Evolutionary conservation across 805 yeast species (phyloP).

Genomic region (Spathaspora sp.): DNA sequence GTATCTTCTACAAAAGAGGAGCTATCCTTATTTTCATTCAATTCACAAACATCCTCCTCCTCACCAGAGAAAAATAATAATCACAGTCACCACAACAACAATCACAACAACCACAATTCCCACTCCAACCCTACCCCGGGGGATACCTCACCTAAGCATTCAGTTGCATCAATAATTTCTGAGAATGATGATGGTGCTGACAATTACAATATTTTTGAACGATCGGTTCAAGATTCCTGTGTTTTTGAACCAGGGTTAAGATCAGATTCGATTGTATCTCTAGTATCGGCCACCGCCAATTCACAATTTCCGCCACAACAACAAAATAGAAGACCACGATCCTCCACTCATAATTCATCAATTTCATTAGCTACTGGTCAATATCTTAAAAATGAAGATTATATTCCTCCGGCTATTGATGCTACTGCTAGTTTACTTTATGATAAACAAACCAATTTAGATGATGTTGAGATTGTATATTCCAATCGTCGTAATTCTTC

Average conservation of each 20-base stretch:
- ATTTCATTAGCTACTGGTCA: slow-evolving; percentile 19
- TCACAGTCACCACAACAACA: background rate
- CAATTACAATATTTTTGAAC: slow-evolving; percentile 33
- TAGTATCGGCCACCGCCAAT: background rate
- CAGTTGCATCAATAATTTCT: slow-evolving; percentile 4
- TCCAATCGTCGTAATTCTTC: slow-evolving; percentile 53
- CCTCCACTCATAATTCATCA: slow-evolving; percentile 20
- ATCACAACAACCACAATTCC: background rate
- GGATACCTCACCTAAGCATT: slow-evolving; percentile 5
- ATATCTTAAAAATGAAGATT: slow-evolving; percentile 50
- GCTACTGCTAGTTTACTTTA: slow-evolving; percentile 66
- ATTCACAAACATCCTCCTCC: slow-evolving; percentile 1
- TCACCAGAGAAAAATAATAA: slow-evolving; percentile 3
- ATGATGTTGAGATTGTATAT: slow-evolving; percentile 68
- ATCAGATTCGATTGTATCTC: slow-evolving; percentile 8
- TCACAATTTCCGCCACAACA: background rate
- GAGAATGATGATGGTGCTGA: slow-evolving; percentile 4
- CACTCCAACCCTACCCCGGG: slow-evolving; percentile 3
- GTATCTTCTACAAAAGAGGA: slow-evolving; percentile 12
- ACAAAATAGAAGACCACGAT: slow-evolving; percentile 13
- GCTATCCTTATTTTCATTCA: slow-evolving; percentile 18
- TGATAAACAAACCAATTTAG: slow-evolving; percentile 58
- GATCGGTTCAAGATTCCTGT: slow-evolving; percentile 37
- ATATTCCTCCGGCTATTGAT: slow-evolving; percentile 78
- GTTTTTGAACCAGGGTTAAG: slow-evolving; percentile 9